phyloP scores from a whole-genome alignment of 2,329 filamentous ascomycete genomes.

The Hansfordia pulvinata region DNA sequence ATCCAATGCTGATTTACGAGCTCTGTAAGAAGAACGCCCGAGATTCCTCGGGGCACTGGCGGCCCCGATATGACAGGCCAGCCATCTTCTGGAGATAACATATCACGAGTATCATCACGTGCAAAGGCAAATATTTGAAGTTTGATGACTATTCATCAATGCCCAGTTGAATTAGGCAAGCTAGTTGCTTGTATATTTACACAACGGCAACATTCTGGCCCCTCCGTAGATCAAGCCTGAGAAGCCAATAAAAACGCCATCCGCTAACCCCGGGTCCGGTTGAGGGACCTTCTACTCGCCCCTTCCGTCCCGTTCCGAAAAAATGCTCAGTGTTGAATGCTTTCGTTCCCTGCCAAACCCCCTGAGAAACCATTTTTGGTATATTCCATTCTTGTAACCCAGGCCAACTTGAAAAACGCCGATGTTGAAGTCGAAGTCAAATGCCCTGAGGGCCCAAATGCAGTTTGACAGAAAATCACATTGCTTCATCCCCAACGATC shows the following conservation, averaged over 20 bases:
- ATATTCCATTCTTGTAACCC: conserved; percentile 14
- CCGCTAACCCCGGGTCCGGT: conserved; percentile 18
- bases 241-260: conserved; percentile 18
- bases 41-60: no score
- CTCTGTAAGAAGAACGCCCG: no score
- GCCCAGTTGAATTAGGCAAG: conserved; percentile 18
- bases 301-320: conserved; percentile 16
- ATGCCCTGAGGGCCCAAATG: conserved; percentile 14
- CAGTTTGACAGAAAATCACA: conserved; percentile 18
- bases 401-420: conserved; percentile 31
- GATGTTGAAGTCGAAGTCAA: conserved; percentile 45
- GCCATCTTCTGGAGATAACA: no score
- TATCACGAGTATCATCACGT: conserved; percentile 1
- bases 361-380: conserved; percentile 19
- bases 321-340: conserved; percentile 22
- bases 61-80: no score
- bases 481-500: no score
- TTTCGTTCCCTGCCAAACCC: conserved; percentile 14
- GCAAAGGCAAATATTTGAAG: conserved; percentile 3
- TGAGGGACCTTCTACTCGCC: conserved; percentile 20
- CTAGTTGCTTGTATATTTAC: conserved; percentile 13
- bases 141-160: conserved; percentile 8
- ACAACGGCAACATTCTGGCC: conserved; percentile 9
- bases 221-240: conserved; percentile 11
- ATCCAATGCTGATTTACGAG: no score